Evolutionary conservation across 495 filamentous ascomycete genomes (phyloP), one percentile per base, ranked within the genome.

Genomic region (Aspergillus steynii): DNA sequence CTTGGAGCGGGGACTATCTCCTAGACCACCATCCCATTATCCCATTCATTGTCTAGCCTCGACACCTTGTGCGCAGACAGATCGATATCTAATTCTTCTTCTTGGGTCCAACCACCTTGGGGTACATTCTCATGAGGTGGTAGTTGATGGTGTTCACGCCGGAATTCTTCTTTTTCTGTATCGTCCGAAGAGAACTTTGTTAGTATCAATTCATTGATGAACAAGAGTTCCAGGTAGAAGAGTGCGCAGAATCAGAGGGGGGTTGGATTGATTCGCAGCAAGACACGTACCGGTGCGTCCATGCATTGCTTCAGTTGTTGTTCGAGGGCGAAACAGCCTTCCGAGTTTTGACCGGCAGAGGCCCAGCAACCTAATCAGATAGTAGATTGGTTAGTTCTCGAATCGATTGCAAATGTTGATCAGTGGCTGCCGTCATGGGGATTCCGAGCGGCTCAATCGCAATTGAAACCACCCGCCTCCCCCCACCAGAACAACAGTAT

Each of bases 141-240:
- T 96, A 96, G 78, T 99, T 99, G 83, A 98, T 94, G 58, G 86
- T 90, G 80, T 89, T 96, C 81, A 85, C 88, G 74, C 86, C 83
- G 67, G 82, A 77, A n/a, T 80, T 74, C 63, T 83, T 80, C 42
- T 88, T 77, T 81, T 81, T 87, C 83, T 93, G 71, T 62, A 64
- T 61, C 3, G 29, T 12, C n/a, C 56, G 50, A 64, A 59, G 46
- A 42, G 45, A 7, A 34, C 53, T 10, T 29, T 4, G 59, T 71
- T 64, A 71, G 63, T 56, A 47, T 5, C 37, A 1, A 47, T 56
- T 6, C 15, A 50, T 59, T 25, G 8, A 42, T 49, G 59, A 1
- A 47, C 20, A 14, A 26, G 54, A 46, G 14, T 14, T 27, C 27
- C 6, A 46, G 34, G 8, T 1, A 48, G 9, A 7, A 48, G 27